Percentiles rank a stretch among this genome's conserved stretches.
Evolutionary conservation across 371 early-diverging fungal genomes (phyloP).

Genomic region (Lichtheimia ornata): DNA sequence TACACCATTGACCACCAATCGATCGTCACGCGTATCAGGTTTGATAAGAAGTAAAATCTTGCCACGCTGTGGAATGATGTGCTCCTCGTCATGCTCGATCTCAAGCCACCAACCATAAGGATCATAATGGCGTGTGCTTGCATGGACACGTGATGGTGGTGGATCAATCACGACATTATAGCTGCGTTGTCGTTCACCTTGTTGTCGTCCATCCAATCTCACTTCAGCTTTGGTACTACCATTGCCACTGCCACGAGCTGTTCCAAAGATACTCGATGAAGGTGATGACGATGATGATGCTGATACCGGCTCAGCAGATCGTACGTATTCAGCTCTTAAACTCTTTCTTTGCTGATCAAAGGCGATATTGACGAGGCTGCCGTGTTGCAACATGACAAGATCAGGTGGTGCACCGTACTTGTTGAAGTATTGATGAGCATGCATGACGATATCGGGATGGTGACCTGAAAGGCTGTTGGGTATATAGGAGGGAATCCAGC

Average conservation of each 20-base stretch:
- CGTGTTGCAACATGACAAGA: constrained; percentile 44
- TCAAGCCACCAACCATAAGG: constrained; percentile 51
- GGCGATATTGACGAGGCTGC: constrained; percentile 35
- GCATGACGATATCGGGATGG: constrained; percentile 36
- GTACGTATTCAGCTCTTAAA: constrained; percentile 57
- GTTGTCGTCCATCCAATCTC: constrained; percentile 50
- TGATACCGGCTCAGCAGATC: constrained; percentile 12
- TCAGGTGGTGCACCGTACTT: constrained; percentile 56
- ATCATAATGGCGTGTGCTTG: constrained; percentile 37
- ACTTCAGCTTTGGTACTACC: constrained; percentile 32
- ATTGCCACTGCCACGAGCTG: not conserved
- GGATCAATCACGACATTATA: constrained; percentile 59
- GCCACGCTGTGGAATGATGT: constrained; percentile 56
- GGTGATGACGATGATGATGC: not conserved
- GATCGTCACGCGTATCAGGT: constrained; percentile 9
- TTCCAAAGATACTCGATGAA: not conserved
- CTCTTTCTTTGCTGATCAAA: constrained; percentile 50
- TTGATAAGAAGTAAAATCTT: constrained; percentile 55
- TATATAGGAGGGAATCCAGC: constrained; percentile 50
- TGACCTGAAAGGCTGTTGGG: constrained; percentile 41
- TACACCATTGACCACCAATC: constrained; percentile 29
- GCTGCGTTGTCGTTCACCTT: constrained; percentile 16
- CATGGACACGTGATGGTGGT: constrained; percentile 52
- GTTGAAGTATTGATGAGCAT: constrained; percentile 45
- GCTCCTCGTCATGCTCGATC: constrained; percentile 52